These are phyloP conservation scores for Piromyces finnis DNA, from an alignment of 192 early-diverging fungal genomes.

Conservation along the genomic window DNA sequence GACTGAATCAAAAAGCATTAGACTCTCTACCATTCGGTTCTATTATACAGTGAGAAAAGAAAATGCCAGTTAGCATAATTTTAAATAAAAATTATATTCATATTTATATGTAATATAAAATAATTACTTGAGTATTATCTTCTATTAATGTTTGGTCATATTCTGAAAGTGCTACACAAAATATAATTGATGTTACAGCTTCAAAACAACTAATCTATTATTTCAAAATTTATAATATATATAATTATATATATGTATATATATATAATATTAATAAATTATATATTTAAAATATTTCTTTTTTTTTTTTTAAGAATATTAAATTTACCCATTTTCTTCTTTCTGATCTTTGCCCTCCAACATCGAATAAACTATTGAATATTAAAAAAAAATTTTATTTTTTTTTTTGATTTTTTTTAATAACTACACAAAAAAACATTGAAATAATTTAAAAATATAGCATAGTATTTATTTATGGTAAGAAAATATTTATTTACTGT, in stretches of 20 bases:
- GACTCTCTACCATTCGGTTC: slow-evolving; percentile 84
- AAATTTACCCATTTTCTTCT: slow-evolving; percentile 48
- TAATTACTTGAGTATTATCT: slow-evolving; percentile 14
- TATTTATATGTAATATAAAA: not conserved
- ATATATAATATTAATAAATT: too few species aligned
- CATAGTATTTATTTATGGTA: too few species aligned
- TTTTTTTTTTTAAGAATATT: too few species aligned
- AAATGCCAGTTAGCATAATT: too few species aligned
- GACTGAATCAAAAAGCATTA: slow-evolving; percentile 76
- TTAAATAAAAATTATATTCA: too few species aligned
- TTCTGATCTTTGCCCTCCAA: slow-evolving; percentile 71
- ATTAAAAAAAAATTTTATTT: too few species aligned
- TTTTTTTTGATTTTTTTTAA: too few species aligned
- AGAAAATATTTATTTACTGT: slow-evolving; percentile 1
- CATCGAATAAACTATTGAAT: slow-evolving; percentile 54
- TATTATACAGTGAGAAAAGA: slow-evolving; percentile 6
- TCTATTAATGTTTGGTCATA: slow-evolving; percentile 85
- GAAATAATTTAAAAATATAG: too few species aligned
- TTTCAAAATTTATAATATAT: too few species aligned
- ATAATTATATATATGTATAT: too few species aligned
- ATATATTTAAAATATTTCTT: too few species aligned
- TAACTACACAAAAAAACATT: too few species aligned
- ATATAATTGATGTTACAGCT: slow-evolving; percentile 76
- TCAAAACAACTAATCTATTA: slow-evolving; percentile 59
- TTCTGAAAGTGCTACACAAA: slow-evolving; percentile 81